These are phyloP conservation scores for Ophiostoma pallidulum DNA, from an alignment of 2,329 filamentous ascomycete genomes.

Conservation along the genomic window DNA sequence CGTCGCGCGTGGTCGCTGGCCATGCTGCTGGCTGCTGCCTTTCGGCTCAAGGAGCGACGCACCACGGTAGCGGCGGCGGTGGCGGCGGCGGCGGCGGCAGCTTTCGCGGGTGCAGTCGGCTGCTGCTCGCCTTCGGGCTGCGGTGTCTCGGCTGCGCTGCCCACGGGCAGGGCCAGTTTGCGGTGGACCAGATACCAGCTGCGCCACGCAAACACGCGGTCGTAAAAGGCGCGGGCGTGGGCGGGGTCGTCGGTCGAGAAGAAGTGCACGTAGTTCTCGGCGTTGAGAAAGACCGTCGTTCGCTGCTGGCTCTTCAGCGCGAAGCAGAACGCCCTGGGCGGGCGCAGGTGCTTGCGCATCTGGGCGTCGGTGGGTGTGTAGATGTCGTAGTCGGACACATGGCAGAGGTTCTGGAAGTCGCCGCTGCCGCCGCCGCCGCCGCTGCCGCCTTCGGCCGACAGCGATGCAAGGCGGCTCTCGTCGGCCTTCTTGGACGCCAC, in stretches of 20 bases:
- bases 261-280: slow-evolving; percentile 84
- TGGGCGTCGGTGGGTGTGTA: slow-evolving; percentile 67
- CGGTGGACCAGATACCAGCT: slow-evolving; percentile 84
- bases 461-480: slow-evolving; percentile 31
- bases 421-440: background rate
- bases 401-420: slow-evolving; percentile 56
- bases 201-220: slow-evolving; percentile 68
- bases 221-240: slow-evolving; percentile 60
- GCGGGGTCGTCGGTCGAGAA: slow-evolving; percentile 69
- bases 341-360: slow-evolving; percentile 60
- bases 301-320: slow-evolving; percentile 91
- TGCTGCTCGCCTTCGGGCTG: slow-evolving; percentile 22
- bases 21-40: background rate
- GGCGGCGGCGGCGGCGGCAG: slow-evolving; percentile 16
- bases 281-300: slow-evolving; percentile 69
- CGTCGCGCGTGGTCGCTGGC: slow-evolving; percentile 9
- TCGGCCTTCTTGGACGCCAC: slow-evolving; percentile 59
- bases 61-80: slow-evolving; percentile 18
- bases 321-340: slow-evolving; percentile 77
- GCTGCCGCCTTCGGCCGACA: slow-evolving; percentile 3
- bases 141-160: slow-evolving; percentile 2
- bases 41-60: slow-evolving; percentile 22
- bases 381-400: slow-evolving; percentile 86
- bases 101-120: slow-evolving; percentile 12
- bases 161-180: slow-evolving; percentile 33